These are phyloP conservation scores for Blastobotrys ciferrii DNA, from an alignment of 1,139 yeast genomes.

Conservation along the genomic window DNA sequence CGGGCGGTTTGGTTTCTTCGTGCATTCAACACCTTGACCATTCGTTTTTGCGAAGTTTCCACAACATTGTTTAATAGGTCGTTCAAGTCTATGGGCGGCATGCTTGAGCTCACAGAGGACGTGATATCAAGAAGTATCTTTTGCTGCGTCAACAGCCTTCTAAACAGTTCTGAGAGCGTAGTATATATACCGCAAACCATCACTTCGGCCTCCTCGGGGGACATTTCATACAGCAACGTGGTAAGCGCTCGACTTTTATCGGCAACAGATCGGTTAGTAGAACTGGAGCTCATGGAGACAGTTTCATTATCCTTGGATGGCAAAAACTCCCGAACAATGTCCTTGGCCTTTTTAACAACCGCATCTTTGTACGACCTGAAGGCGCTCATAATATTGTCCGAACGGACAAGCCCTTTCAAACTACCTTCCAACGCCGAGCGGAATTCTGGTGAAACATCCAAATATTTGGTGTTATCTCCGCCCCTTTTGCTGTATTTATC, in stretches of 20 bases:
- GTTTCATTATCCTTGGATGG: constrained; percentile 44
- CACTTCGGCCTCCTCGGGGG: constrained; percentile 69
- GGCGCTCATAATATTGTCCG: constrained; percentile 64
- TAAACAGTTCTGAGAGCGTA: constrained; percentile 65
- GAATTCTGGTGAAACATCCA: constrained; percentile 38
- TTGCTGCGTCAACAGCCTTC: constrained; percentile 75
- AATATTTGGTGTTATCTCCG: constrained; percentile 38
- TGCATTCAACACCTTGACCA: constrained; percentile 76
- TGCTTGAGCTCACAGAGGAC: constrained; percentile 43
- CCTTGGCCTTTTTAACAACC: constrained; percentile 67
- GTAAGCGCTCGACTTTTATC: constrained; percentile 45
- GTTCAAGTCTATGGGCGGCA: constrained; percentile 32
- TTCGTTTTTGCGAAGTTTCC: constrained; percentile 68
- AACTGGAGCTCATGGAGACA: constrained; percentile 28
- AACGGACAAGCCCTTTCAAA: constrained; percentile 56
- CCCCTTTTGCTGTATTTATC: constrained; percentile 22
- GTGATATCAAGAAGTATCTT: constrained; percentile 74
- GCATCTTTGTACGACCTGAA: constrained; percentile 65
- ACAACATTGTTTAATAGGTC: constrained; percentile 62
- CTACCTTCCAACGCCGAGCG: constrained; percentile 45
- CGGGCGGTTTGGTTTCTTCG: constrained; percentile 70
- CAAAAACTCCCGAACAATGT: constrained; percentile 61
- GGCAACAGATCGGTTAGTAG: constrained; percentile 27
- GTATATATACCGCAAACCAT: constrained; percentile 66
- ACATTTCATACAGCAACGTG: constrained; percentile 56